Evolutionary conservation across 176 grass and related monocot species (phyloP), one percentile per base, ranked within the genome.

Genomic region (Eleusine indica): DNA sequence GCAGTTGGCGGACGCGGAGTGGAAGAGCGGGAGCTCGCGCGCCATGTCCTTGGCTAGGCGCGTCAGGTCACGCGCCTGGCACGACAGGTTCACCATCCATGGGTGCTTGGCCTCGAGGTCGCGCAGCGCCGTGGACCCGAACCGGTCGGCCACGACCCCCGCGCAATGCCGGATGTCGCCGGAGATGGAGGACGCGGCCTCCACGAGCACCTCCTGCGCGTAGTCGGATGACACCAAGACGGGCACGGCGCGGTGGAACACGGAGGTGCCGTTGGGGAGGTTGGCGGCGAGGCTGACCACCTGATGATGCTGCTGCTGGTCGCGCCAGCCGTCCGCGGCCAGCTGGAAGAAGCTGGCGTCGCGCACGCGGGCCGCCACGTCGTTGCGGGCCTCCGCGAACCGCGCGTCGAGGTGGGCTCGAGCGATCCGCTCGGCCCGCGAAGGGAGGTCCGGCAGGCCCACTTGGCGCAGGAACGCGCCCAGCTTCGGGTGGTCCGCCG

Each of bases 321-420:
- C 74, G 28, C 62, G 89, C 88, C 93, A 88, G 7, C 95, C 92
- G 66, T 94, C 88, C 3, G 87, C 83, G 9, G 92, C 79, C 54
- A 97, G 86, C 90, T 98, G 95, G 76, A 98, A 98, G 92, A 98
- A 98, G 2, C 77, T 84, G 4, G 92, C 92, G 71, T 98, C 92
- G 2, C 86, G 84, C 39, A 98, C 66, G 66, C 92, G 84, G 32
- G 92, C 95, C 29, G 90, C 79, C 3, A 76, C 89, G 68, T 85
- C 86, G 9, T 81, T 28, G 22, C 79, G 72, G 1, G 92, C 90
- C 82, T 89, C 88, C 11, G 86, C 61, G 66, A 80, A 98, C 21
- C 92, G 92, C 12, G 86, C 48, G 48, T 94, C 87, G 32, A 94
- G 91, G 47, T 87, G 84, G 1, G 79, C 61, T 17, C 79, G 62